Conservation (phyloP, 371 early-diverging fungal genomes). For the Saksenaea oblongispora region DNA sequence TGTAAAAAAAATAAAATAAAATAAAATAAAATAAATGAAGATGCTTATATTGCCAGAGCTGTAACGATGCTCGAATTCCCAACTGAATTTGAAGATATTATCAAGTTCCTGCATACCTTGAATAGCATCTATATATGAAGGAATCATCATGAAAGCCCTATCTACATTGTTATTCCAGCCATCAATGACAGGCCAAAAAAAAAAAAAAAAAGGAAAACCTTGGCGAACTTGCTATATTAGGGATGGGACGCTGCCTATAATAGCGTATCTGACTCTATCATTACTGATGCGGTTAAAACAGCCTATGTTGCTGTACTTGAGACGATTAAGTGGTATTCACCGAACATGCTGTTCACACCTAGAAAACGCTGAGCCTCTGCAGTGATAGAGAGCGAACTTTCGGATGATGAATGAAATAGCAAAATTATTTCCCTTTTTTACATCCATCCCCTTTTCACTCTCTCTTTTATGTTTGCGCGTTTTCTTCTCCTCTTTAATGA, state of each 20-base stretch:
- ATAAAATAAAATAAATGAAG: no score
- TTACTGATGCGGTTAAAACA: no score
- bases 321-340: neutral
- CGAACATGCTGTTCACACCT: neutral
- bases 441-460: neutral
- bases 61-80: constrained; percentile 2
- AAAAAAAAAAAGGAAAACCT: neutral
- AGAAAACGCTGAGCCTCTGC: neutral
- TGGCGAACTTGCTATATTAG: neutral
- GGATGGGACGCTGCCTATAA: neutral
- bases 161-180: neutral
- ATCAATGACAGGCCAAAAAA: no score
- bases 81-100: neutral
- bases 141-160: constrained; percentile 5
- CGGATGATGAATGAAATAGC: neutral
- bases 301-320: no score
- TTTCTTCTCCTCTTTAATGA: no score
- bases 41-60: constrained; percentile 6
- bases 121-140: constrained; percentile 6
- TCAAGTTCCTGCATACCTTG: neutral
- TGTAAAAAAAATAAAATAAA: no score
- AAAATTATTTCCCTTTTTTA: neutral
- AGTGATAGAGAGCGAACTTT: neutral
- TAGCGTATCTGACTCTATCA: neutral
- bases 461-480: neutral